These are phyloP conservation scores for Penicillium sp. DNA, from an alignment of 2,329 filamentous ascomycete genomes.

Conservation along the genomic window DNA sequence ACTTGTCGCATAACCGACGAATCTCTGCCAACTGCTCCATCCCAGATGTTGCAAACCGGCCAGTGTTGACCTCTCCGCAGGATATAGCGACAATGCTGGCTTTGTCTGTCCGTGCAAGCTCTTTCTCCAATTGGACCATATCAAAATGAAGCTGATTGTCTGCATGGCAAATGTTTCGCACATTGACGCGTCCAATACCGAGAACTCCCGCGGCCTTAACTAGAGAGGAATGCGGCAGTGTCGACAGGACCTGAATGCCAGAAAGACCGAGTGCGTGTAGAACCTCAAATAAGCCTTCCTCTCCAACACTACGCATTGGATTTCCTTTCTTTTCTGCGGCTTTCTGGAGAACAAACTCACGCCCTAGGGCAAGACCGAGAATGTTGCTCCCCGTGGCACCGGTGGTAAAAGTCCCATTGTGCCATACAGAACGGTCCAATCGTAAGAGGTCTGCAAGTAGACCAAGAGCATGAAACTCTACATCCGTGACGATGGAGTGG, in stretches of 20 bases:
- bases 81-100: constrained; percentile 78
- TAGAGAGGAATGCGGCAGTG: constrained; percentile 77
- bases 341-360: constrained; percentile 54
- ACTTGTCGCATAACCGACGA: constrained; percentile 64
- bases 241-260: constrained; percentile 72
- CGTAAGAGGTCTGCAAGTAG: constrained; percentile 65
- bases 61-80: constrained; percentile 86
- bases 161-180: constrained; percentile 54
- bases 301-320: constrained; percentile 54
- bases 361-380: constrained; percentile 62
- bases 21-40: constrained; percentile 58
- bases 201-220: constrained; percentile 77
- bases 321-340: constrained; percentile 39
- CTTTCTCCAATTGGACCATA: constrained; percentile 58
- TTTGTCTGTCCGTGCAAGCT: constrained; percentile 51
- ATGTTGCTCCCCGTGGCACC: constrained; percentile 65
- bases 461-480: constrained; percentile 68
- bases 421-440: constrained; percentile 56
- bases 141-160: constrained; percentile 65
- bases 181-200: constrained; percentile 66
- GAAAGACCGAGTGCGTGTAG: constrained; percentile 60
- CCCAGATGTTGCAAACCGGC: constrained; percentile 64
- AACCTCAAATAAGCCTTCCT: constrained; percentile 64
- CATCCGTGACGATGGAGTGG: constrained; percentile 68
- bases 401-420: constrained; percentile 75